phyloP scores from a whole-genome alignment of 352 stramenopile species.

The Chrysophaeum taylorii region DNA sequence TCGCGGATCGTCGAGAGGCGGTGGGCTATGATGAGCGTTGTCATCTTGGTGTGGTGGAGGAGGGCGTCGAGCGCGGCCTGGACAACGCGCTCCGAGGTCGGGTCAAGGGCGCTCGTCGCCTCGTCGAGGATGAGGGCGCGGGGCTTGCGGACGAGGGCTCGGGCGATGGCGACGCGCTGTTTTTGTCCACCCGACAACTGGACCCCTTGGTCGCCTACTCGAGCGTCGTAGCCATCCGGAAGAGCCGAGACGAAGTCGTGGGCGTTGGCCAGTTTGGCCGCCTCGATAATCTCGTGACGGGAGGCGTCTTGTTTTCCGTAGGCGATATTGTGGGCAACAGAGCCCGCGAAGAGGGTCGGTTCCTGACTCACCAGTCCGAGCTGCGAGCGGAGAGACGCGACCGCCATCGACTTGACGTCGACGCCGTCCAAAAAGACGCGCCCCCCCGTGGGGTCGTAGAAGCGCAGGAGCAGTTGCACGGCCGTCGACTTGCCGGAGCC shows the following conservation, averaged over 20 bases:
- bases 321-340: slow-evolving; percentile 55
- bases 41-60: slow-evolving; percentile 33
- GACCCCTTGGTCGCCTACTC: slow-evolving; percentile 40
- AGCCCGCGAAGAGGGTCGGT: slow-evolving; percentile 54
- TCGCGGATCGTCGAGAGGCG: slow-evolving; percentile 78
- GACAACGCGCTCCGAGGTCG: slow-evolving; percentile 45
- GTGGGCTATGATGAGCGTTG: slow-evolving; percentile 71
- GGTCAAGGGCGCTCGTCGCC: slow-evolving; percentile 40
- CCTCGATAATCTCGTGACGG: slow-evolving; percentile 10
- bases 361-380: slow-evolving; percentile 60
- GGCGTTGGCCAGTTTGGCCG: slow-evolving; percentile 41
- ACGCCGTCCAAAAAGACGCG: slow-evolving; percentile 58
- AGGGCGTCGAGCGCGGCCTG: slow-evolving; percentile 50
- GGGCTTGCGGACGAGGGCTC: slow-evolving; percentile 72
- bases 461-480: slow-evolving; percentile 52
- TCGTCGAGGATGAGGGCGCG: slow-evolving; percentile 43
- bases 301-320: slow-evolving; percentile 39
- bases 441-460: slow-evolving; percentile 52
- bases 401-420: slow-evolving; percentile 50
- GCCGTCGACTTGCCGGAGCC: slow-evolving; percentile 63
- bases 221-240: slow-evolving; percentile 50
- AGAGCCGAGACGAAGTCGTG: slow-evolving; percentile 75
- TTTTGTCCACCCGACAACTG: slow-evolving; percentile 70
- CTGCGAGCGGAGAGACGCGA: slow-evolving; percentile 31
- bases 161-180: slow-evolving; percentile 79